Percentiles rank a stretch among this genome's conserved stretches.
These are phyloP conservation scores for Pyracantha coccinea DNA, from an alignment of 331 rosid species.

Conservation along the genomic window DNA sequence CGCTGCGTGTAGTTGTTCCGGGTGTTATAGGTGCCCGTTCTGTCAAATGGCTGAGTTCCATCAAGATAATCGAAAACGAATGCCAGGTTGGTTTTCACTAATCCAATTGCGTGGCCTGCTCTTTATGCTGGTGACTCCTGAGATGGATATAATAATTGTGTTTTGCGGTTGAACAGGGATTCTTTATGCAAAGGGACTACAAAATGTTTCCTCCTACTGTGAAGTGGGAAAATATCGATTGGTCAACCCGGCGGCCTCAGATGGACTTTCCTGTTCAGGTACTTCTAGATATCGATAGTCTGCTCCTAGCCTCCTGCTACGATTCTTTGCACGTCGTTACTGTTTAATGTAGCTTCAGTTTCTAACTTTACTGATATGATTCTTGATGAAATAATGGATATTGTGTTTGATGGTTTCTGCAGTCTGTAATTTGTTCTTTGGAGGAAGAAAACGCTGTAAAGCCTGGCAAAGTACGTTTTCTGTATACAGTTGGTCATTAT, in stretches of 20 bases:
- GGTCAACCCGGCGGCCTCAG: slow-evolving; percentile 85
- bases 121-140: background rate
- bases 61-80: slow-evolving; percentile 56
- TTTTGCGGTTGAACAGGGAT: slow-evolving; percentile 39
- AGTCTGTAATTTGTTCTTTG: slow-evolving; percentile 85
- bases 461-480: slow-evolving; percentile 74
- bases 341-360: background rate
- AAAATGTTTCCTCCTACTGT: slow-evolving; percentile 93
- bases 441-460: slow-evolving; percentile 58
- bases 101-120: background rate
- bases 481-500: background rate
- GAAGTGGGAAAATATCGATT: slow-evolving; percentile 80
- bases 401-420: slow-evolving; percentile 21
- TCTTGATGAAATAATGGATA: background rate
- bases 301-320: background rate
- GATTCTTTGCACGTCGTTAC: background rate
- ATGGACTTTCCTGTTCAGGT: slow-evolving; percentile 99
- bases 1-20: slow-evolving; percentile 75
- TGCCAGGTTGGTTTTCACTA: slow-evolving; percentile 49
- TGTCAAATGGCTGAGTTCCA: slow-evolving; percentile 84
- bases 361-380: background rate
- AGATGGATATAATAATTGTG: background rate
- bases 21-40: slow-evolving; percentile 97
- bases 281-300: background rate
- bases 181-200: slow-evolving; percentile 94